Evolutionary conservation across 768 basidiomycete species (phyloP).

Genomic region (Asterophora lycoperdoides): DNA sequence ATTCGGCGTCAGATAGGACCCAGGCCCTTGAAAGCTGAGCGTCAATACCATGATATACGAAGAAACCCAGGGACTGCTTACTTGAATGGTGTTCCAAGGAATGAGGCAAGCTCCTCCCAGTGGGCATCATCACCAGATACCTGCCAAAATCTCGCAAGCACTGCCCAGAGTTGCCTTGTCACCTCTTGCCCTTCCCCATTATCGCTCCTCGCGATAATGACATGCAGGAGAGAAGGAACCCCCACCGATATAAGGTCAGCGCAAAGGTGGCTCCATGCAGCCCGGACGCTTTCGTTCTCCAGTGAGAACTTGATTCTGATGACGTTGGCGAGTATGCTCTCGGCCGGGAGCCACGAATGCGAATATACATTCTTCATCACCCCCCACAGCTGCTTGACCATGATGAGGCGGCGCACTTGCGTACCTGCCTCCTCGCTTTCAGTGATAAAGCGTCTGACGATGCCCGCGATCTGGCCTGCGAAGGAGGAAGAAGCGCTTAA

Average conservation of each 20-base stretch:
- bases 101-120: slow-evolving; percentile 40
- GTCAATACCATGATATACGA: not conserved
- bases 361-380: slow-evolving; percentile 47
- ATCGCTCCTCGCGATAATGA: slow-evolving; percentile 27
- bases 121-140: slow-evolving; percentile 19
- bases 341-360: slow-evolving; percentile 39
- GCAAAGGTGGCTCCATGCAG: slow-evolving; percentile 47
- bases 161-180: slow-evolving; percentile 45
- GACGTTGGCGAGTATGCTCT: slow-evolving; percentile 41
- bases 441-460: slow-evolving; percentile 34
- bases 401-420: slow-evolving; percentile 35
- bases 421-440: slow-evolving; percentile 16
- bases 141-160: slow-evolving; percentile 34
- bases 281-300: slow-evolving; percentile 32
- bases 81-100: slow-evolving; percentile 49
- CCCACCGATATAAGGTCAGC: slow-evolving; percentile 41
- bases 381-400: slow-evolving; percentile 47
- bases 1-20: slow-evolving; percentile 38
- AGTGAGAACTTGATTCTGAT: slow-evolving; percentile 41
- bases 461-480: slow-evolving; percentile 28
- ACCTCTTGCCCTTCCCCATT: slow-evolving; percentile 27
- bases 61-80: slow-evolving; percentile 19
- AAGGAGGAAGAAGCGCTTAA: slow-evolving; percentile 31
- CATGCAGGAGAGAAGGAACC: slow-evolving; percentile 35
- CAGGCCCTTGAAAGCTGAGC: slow-evolving; percentile 29